phyloP scores from a whole-genome alignment of 768 basidiomycete genomes.

The Phaeolepiota aurea region DNA sequence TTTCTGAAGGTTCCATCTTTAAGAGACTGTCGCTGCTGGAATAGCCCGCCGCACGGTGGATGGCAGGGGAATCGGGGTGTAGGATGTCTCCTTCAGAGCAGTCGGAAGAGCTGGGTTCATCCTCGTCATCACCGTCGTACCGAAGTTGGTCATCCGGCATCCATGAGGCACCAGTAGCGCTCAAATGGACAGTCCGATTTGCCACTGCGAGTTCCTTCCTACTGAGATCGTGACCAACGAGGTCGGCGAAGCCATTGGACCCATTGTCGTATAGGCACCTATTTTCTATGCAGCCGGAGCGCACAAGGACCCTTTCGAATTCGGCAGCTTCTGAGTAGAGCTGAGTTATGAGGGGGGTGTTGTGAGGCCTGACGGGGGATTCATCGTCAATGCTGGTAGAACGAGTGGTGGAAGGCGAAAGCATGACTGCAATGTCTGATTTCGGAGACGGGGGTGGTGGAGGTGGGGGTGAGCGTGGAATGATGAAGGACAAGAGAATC shows the following conservation, averaged over 20 bases:
- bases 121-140: constrained; percentile 8
- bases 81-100: neutral
- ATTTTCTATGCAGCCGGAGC: constrained; percentile 14
- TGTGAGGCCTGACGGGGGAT: neutral
- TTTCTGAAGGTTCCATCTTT: constrained; percentile 33
- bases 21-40: constrained; percentile 16
- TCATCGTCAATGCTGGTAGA: neutral
- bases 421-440: neutral
- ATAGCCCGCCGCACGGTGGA: constrained; percentile 16
- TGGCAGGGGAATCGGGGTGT: constrained; percentile 9
- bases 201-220: constrained; percentile 22
- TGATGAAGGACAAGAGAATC: neutral
- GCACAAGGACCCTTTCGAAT: constrained; percentile 25
- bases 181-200: constrained; percentile 27
- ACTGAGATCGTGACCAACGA: constrained; percentile 34
- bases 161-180: constrained; percentile 24
- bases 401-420: neutral
- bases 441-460: neutral
- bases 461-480: neutral
- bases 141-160: constrained; percentile 13
- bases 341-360: constrained; percentile 19
- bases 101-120: neutral
- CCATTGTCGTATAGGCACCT: constrained; percentile 11
- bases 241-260: constrained; percentile 26
- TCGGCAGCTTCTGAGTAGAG: constrained; percentile 30